These are phyloP conservation scores for Brassica nigra DNA, from an alignment of 345 rosid genomes.

Conservation along the genomic window DNA sequence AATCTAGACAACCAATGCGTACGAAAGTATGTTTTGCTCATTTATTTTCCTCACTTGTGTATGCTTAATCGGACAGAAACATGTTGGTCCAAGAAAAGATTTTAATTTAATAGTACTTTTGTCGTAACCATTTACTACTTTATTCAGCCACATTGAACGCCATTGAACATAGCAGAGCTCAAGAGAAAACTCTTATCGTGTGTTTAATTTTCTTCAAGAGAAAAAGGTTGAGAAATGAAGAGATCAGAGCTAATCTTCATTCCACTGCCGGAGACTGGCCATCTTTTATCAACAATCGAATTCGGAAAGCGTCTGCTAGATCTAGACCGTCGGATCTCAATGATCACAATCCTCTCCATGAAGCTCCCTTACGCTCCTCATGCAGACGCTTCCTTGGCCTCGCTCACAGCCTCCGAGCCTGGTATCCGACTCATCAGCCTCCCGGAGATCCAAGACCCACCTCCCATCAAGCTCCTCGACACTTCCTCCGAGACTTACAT, in stretches of 20 bases:
- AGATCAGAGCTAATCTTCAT: slow-evolving; percentile 35
- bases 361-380: slow-evolving; percentile 41
- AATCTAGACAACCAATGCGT: neutral
- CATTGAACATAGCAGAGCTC: neutral
- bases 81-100: neutral
- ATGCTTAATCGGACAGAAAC: neutral
- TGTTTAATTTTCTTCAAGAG: neutral
- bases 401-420: slow-evolving; percentile 30
- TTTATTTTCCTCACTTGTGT: neutral
- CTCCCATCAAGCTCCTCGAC: slow-evolving; percentile 37
- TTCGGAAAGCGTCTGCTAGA: slow-evolving; percentile 48
- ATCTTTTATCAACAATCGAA: slow-evolving; percentile 52
- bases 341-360: slow-evolving; percentile 39
- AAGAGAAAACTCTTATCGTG: neutral
- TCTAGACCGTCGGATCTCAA: slow-evolving; percentile 34
- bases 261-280: slow-evolving; percentile 48
- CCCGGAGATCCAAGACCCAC: slow-evolving; percentile 37
- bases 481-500: slow-evolving; percentile 42
- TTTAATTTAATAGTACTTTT: neutral
- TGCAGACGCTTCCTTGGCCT: slow-evolving; percentile 35
- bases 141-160: neutral
- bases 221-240: slow-evolving; percentile 1
- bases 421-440: slow-evolving; percentile 34
- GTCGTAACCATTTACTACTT: neutral
- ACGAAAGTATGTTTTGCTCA: neutral